Evolutionary conservation across 192 early-diverging fungal genomes (phyloP), one percentile per base, ranked within the genome.

Genomic region (Linnemannia zychae): DNA sequence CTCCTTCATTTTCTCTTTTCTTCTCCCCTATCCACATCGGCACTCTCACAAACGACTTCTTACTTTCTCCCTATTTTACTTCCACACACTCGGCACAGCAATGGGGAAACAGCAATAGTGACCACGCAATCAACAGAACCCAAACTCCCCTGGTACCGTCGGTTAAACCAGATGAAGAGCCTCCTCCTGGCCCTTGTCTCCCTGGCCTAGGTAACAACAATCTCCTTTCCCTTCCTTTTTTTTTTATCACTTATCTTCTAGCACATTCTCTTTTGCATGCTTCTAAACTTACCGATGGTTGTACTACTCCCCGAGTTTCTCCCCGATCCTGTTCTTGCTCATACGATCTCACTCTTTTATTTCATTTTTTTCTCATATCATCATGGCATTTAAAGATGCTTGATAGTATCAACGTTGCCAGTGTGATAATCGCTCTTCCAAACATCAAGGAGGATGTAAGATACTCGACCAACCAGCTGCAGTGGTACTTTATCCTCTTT

Each of bases 391-490:
- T n/a, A 38, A 63, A 78, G 77, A 78, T 78, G 77, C 69, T 78
- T 33, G 77, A 78, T 47, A 60, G 71, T 20, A 78, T 78, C 40
- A 78, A 78, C 40, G 69, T 71, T 47, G 77, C 77, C 40, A 71
- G 77, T 78, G 77, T 72, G 16, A 78, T 69, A 0, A 78, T 78
- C 49, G 53, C 67, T 7, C 38, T 72, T 17, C 77, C 77, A 18
- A 69, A 78, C 46, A 78, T 78, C 77, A 65, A 71, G 40, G n/a
- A 16, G 7, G 50, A 78, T 5, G 57, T 78, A 38, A 69, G 69
- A 11, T 78, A 52, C 44, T 63, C 53, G 16, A 53, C 46, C 24
- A 40, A 78, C 38, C 77, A 78, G 37, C 36, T 78, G 34, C 77
- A 78, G 31, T 78, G 77, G 75, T 74, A 74, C 20, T 3, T 40